Evolutionary conservation across 1,284 basidiomycete species (phyloP), one percentile per base, ranked within the genome.

Genomic region (Ustilago crameri): DNA sequence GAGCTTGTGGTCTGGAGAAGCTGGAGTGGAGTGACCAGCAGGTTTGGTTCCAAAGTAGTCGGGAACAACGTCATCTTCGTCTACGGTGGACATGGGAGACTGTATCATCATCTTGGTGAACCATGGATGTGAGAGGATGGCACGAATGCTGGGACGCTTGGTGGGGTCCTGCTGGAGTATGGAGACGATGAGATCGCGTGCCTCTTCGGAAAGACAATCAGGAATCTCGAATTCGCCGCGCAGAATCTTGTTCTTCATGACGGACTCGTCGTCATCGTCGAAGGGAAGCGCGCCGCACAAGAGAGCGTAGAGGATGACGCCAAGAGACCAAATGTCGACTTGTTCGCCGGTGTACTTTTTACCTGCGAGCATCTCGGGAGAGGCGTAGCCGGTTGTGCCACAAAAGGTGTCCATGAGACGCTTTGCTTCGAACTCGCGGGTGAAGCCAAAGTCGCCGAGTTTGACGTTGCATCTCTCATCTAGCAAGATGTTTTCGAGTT

Each of bases 281-380:
- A 98, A 98, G 0, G 95, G 95, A n/a, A 98, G 85, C 5, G 91
- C 92, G 1, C 95, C 95, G 0, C 93, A 95, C 35, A 98, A 86
- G 15, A 98, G 88, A n/a, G 90, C 91, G 83, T 95, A 97, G 9
- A 98, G 86, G 54, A 98, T 98, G 64, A 98, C 88, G 3, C 95
- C 95, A 32, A 98, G 86, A 0, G 96, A 98, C 95, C 95, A 98
- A 26, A 97, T 87, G 80, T 98, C 96, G 45, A 97, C 93, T 87
- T 97, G 93, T 91, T 91, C 90, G 7, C 96, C 96, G 23, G 90
- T 88, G 81, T 98, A 98, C 83, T 90, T 93, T 83, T 89, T 89
- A 5, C 92, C 91, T 68, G 90, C 87, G 9, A 98, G 85, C 90
- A 98, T 97, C 84, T 98, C 95, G 1, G 95, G 95, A 14, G 93